Percentiles rank a stretch among this genome's conserved stretches.
Conservation (phyloP, 805 yeast genomes). For the Starmerella roubikii region DNA sequence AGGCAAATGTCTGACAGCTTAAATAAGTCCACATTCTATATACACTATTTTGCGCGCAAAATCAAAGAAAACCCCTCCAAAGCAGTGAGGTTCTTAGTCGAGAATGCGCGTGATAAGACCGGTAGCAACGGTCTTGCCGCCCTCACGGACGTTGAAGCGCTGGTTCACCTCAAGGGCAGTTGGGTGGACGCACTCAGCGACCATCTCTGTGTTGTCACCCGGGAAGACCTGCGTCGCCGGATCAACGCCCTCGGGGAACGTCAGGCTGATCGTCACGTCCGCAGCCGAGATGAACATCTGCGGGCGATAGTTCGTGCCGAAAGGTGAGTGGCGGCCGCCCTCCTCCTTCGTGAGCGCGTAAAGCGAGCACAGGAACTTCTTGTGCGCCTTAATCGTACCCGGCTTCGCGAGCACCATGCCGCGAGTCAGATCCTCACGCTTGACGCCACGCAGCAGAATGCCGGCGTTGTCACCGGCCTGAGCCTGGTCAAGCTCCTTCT, state of each 20-base stretch:
- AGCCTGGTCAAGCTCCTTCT: conserved; percentile 94
- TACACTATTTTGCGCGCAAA: conserved; percentile 10
- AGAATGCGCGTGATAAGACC: conserved; percentile 90
- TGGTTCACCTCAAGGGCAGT: conserved; percentile 92
- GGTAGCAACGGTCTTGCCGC: conserved; percentile 98
- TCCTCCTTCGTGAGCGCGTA: conserved; percentile 91
- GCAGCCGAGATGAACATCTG: conserved; percentile 95
- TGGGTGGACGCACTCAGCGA: conserved; percentile 75
- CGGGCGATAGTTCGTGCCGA: conserved; percentile 95
- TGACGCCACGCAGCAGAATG: conserved; percentile 90
- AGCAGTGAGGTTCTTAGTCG: no score
- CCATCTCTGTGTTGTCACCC: conserved; percentile 97
- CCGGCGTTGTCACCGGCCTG: conserved; percentile 99
- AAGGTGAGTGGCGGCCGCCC: conserved; percentile 98
- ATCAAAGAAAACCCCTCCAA: no score
- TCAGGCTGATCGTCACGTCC: conserved; percentile 79
- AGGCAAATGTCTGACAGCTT: no score
- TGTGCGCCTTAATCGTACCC: conserved; percentile 81
- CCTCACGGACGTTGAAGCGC: conserved; percentile 98
- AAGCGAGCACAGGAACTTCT: conserved; percentile 83
- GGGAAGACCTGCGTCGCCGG: conserved; percentile 87
- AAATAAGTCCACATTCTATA: not conserved
- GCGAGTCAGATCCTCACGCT: conserved; percentile 91
- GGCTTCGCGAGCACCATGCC: conserved; percentile 97
- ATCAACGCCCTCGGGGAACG: conserved; percentile 78